phyloP scores from a whole-genome alignment of 148 eudicot genomes.

The Oxyria digyna region DNA sequence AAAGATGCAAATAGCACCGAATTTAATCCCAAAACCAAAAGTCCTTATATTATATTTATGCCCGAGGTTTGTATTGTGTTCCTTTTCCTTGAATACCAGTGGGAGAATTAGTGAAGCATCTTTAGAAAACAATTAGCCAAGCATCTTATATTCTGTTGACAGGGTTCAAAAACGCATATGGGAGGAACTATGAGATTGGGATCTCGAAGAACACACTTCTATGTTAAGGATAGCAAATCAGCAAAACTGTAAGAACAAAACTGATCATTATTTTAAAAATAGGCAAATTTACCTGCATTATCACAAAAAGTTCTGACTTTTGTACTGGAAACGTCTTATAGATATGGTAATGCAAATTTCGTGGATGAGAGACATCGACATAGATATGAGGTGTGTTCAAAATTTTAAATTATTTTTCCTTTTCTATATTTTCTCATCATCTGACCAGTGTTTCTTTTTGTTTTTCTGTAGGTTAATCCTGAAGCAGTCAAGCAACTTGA shows the following conservation, averaged over 20 bases:
- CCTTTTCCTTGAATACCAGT: neutral
- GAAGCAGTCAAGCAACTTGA: conserved; percentile 68
- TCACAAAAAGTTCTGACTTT: neutral
- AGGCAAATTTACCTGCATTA: neutral
- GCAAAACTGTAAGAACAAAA: conserved; percentile 6
- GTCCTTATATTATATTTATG: conserved; percentile 62
- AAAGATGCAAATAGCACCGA: conserved; percentile 58
- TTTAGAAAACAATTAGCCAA: neutral
- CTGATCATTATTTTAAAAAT: neutral
- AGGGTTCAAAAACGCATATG: conserved; percentile 7
- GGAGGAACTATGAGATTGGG: conserved; percentile 9
- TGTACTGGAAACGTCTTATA: conserved; percentile 4
- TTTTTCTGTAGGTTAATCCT: conserved; percentile 62
- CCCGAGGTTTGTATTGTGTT: conserved; percentile 34
- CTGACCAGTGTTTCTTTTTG: neutral
- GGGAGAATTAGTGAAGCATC: neutral
- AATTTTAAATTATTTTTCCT: neutral
- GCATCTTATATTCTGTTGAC: neutral
- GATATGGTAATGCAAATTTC: conserved; percentile 63
- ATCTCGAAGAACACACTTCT: conserved; percentile 8
- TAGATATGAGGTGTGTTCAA: conserved; percentile 75
- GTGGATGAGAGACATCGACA: conserved; percentile 97
- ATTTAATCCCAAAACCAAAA: conserved; percentile 36
- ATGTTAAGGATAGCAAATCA: neutral
- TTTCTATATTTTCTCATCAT: neutral